Base-by-base conservation (phyloP, 495 filamentous ascomycete genomes). In the Cairneyella variabilis region DNA sequence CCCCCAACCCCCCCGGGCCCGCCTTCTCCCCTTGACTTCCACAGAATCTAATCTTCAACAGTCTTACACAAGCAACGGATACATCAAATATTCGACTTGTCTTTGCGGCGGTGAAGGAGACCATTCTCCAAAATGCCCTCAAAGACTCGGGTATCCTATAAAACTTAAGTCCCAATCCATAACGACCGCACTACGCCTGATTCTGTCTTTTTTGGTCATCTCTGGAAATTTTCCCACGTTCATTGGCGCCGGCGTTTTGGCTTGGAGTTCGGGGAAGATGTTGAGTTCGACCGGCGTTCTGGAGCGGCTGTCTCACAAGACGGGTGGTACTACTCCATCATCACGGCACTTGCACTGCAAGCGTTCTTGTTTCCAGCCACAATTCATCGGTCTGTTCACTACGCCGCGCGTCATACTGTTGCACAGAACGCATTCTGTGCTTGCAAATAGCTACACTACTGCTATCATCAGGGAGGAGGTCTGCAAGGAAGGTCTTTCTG, bases 81-180 rank as follows among this genome's bases (percentile, higher is more conserved):
- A 98, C 93, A 0, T 95, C 90, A 37, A 98, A 98, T 67, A 96
- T 98, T 65, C 89, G 93, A 34, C 76, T 98, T 16, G 93, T 98
- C 28, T 98, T 98, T 69, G 93, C 93, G 27, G 93, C 93, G 3
- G 93, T 98, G 34, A 98, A 98, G 70, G 93, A 98, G 71, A 98
- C 93, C 26, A 97, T 98, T 57, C 77, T 98, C 40, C 95, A 97
- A 70, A 98, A 97, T 68, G 93, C 93, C 20, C 76, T 98, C 64
- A 96, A 93, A 74, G 93, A 98, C 68, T 97, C 93, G 3, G 93
- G 93, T 58, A 97, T 98, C 68, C 79, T 97, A 65, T 97, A 74
- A 86, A 45, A 21, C 39, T 21, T 53, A 34, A 48, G 16, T 27
- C 42, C 51, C 43, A 28, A 56, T 51, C 34, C 53, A 58, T 63